Base-by-base conservation (phyloP, 73 alveolate species). In the Paraurostyla sp. region DNA sequence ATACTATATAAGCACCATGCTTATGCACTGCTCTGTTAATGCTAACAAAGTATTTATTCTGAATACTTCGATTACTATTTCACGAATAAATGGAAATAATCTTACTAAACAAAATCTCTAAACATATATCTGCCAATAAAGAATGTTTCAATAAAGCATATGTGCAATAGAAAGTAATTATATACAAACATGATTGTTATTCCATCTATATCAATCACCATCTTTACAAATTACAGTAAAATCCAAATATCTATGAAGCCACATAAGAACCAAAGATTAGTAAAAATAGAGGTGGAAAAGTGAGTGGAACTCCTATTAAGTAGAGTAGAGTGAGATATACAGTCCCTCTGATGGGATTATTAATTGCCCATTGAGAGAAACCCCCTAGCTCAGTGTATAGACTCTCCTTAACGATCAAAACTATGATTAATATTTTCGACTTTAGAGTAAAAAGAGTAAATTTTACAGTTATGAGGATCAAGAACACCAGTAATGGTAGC, bases 121-220 rank as follows among this genome's bases (percentile, higher is more conserved):
- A 65, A 65, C 82, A 65, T 65, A 65, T 65, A 65, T 65, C 82
- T 32, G 7, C 82, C 82, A 65, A 65, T 65, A 4, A 65, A 11
- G 58, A 65, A 65, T 38, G 82, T 22, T 38, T 65, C 82, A 65
- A 65, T 35, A 38, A 65, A 65, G 18, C 60, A 38, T 38, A 65
- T 1, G 41, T 65, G 82, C 82, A 65, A 38, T 4, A 65, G 46
- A 9, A 65, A 9, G 46, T 38, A 65, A 40, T 65, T 65, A 65
- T 38, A 65, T 13, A 65, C 18, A 38, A 65, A 65, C 82, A 65
- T 65, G 7, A 23, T 38, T 15, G 41, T 25, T 58, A 65, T 65
- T 15, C 82, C 82, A 27, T 65, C 82, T 65, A 38, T 7, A 23
- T 38, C 27, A 13, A 38, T 18, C 35, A 38, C 3, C 20, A 22